Base-by-base conservation (phyloP, 2,329 filamentous ascomycete genomes). In the Chalaropsis thielavioides region DNA sequence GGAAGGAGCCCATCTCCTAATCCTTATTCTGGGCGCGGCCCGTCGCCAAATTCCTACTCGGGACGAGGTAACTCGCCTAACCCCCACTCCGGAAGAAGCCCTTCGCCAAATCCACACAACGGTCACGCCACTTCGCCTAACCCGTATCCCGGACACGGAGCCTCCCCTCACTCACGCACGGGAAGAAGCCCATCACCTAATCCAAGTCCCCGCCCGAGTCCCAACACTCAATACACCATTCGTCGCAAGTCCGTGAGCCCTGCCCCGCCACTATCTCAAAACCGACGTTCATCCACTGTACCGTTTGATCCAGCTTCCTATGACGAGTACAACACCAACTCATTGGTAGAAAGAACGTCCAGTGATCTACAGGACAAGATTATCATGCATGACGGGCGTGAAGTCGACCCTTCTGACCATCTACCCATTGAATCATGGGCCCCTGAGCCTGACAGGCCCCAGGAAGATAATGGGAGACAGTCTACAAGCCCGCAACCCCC, bases 321-420 rank as follows among this genome's bases (percentile, higher is more conserved):
- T 71, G 84, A 90, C 70, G 79, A 82, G 0, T 79, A 90, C 68
- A 92, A 92, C 68, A 86, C 88, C 0, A 74, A 74, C 3, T 69
- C 80, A 17, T 74, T 76, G 35, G 72, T 73, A n/a, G 73, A 27
- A 67, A 71, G 27, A 71, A 71, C 54, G 7, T 35, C 17, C 2
- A 27, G 5, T 70, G 72, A n/a, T 67, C 70, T 0, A 76, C 68
- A 81, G 62, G 85, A 83, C 8, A 89, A 89, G 71, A 90, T 92
- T 67, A 84, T 91, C 63, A 87, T 84, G 0, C 81, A 88, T 68
- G 87, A 90, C 71, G 89, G 89, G 6, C 81, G 86, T 64, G 86
- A 90, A 70, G 81, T 92, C 64, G 89, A 92, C 71, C 89, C 89
- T 0, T 90, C 87, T 0, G 89, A 92, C 73, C 88, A 92, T 71